phyloP scores from a whole-genome alignment of 2,329 filamentous ascomycete genomes.

The Trichoderma sp. region DNA sequence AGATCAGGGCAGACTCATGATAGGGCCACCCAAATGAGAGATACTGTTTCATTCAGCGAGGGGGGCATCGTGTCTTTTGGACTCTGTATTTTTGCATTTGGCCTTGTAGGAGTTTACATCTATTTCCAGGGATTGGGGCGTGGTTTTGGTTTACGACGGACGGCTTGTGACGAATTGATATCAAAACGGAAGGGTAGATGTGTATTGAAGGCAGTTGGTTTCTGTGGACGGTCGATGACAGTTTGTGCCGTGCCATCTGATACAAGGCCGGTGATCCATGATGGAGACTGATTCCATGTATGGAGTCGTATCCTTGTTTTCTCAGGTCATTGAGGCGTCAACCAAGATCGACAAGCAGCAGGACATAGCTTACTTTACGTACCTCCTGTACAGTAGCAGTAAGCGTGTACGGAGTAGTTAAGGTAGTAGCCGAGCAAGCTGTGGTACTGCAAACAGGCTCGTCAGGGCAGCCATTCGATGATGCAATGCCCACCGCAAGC shows the following conservation, averaged over 20 bases:
- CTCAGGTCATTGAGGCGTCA: background rate
- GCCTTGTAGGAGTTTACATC: constrained; percentile 23
- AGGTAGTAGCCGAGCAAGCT: no score
- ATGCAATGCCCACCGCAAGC: constrained; percentile 7
- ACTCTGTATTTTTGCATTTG: constrained; percentile 3
- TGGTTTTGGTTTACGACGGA: constrained; percentile 20
- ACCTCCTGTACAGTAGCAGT: no score
- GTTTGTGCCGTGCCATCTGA: constrained; percentile 1
- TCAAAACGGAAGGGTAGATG: constrained; percentile 16
- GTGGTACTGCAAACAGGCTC: background rate
- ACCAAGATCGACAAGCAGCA: no score
- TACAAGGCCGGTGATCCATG: background rate
- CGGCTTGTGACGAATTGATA: constrained; percentile 20
- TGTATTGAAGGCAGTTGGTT: constrained; percentile 14
- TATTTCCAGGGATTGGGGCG: constrained; percentile 23
- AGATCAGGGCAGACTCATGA: constrained; percentile 50
- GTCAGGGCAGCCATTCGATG: background rate
- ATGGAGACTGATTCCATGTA: background rate
- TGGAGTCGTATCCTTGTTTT: background rate
- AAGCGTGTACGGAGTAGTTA: no score
- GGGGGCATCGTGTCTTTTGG: background rate
- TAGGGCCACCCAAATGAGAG: constrained; percentile 15
- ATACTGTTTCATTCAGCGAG: constrained; percentile 10
- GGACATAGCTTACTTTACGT: no score
- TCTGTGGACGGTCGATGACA: constrained; percentile 21